Conservation (phyloP, 176 grass and related monocot genomes). For the Aegilops longissima region DNA sequence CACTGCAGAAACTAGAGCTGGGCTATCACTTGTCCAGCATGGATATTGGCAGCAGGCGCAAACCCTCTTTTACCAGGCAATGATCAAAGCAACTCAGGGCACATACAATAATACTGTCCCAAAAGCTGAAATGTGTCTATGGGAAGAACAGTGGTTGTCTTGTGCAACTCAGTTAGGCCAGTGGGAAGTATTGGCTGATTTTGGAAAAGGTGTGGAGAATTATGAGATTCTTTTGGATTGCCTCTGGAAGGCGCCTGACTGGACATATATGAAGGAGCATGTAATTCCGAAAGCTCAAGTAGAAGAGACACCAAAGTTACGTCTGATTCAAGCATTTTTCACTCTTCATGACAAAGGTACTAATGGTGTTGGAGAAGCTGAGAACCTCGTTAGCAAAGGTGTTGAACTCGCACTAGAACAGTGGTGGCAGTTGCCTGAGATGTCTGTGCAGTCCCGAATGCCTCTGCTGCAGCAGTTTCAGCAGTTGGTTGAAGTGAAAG, state of each 20-base stretch:
- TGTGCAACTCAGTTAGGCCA: slow-evolving; percentile 94
- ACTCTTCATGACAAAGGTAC: slow-evolving; percentile 82
- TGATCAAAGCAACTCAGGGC: slow-evolving; percentile 99
- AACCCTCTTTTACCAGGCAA: slow-evolving; percentile 96
- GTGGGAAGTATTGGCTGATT: slow-evolving; percentile 96
- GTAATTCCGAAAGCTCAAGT: slow-evolving; percentile 90
- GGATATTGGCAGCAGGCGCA: slow-evolving; percentile 95
- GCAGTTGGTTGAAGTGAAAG: slow-evolving; percentile 97
- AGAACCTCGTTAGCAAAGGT: slow-evolving; percentile 85
- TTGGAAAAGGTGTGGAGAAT: slow-evolving; percentile 97
- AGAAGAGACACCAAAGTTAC: slow-evolving; percentile 83
- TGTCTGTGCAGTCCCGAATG: slow-evolving; percentile 82
- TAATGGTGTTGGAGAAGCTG: slow-evolving; percentile 81
- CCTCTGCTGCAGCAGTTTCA: slow-evolving; percentile 97
- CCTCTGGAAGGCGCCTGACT: slow-evolving; percentile 97
- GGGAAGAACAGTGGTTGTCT: slow-evolving; percentile 96
- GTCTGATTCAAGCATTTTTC: slow-evolving; percentile 85
- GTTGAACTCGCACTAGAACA: slow-evolving; percentile 94
- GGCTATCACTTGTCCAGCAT: slow-evolving; percentile 92
- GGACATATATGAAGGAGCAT: slow-evolving; percentile 94
- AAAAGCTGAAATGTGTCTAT: slow-evolving; percentile 99
- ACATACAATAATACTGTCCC: slow-evolving; percentile 96
- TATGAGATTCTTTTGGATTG: slow-evolving; percentile 92
- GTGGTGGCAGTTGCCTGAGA: slow-evolving; percentile 99
- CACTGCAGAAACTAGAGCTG: slow-evolving; percentile 97